A percentile compares a stretch with the other conserved stretches of the same genome.
phyloP scores from a whole-genome alignment of 2,329 filamentous ascomycete genomes.

The Aspergillus aculeatus region DNA sequence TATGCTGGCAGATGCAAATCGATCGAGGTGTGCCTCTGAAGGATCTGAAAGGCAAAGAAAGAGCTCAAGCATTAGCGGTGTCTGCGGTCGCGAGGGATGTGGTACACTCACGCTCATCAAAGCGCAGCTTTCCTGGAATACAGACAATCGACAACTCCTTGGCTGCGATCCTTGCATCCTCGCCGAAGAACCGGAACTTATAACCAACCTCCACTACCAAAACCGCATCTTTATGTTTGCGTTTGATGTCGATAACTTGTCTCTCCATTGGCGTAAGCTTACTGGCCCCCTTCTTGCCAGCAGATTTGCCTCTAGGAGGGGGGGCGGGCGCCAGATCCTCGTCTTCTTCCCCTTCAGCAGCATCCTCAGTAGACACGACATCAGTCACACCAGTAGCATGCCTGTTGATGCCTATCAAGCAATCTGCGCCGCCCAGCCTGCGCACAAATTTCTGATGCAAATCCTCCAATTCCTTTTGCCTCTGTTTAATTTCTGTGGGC shows the following conservation, averaged over 20 bases:
- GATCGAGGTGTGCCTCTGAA: conserved; percentile 86
- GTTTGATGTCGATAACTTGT: conserved; percentile 91
- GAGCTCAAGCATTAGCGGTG: not conserved
- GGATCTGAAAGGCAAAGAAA: conserved; percentile 53
- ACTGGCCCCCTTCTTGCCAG: conserved; percentile 68
- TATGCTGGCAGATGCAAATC: conserved; percentile 94
- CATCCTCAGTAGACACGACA: conserved; percentile 55
- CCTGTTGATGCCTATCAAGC: conserved; percentile 66
- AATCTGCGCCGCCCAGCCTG: conserved; percentile 84
- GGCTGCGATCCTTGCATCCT: conserved; percentile 84
- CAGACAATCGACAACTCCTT: conserved; percentile 93
- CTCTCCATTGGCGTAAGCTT: conserved; percentile 94
- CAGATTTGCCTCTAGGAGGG: conserved; percentile 45
- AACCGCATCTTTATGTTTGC: conserved; percentile 82
- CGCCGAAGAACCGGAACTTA: conserved; percentile 96
- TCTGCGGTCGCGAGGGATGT: not conserved
- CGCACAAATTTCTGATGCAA: conserved; percentile 84
- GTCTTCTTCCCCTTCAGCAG: conserved; percentile 57
- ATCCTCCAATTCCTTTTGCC: conserved; percentile 62
- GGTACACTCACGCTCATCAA: conserved; percentile 71
- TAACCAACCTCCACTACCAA: conserved; percentile 95
- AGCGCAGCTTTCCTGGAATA: conserved; percentile 91
- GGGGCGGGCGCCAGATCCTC: conserved; percentile 47
- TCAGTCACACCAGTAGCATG: conserved; percentile 57
- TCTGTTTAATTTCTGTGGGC: conserved; percentile 51